A percentile compares a stretch with the other conserved stretches of the same genome.
These are phyloP conservation scores for Purshia tridentata DNA, from an alignment of 306 rosid species.

Conservation along the genomic window DNA sequence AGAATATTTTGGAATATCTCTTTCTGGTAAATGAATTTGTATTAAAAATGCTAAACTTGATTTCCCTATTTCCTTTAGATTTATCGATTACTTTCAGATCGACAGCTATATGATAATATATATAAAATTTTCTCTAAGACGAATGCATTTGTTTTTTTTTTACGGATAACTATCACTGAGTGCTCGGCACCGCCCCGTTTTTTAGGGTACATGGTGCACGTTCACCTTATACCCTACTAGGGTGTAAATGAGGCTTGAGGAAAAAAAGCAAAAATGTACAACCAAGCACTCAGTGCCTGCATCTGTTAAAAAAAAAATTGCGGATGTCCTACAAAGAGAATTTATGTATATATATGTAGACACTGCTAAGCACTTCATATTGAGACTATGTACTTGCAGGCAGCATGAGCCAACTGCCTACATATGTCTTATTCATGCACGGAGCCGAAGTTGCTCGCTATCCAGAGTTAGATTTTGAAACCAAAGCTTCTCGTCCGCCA, in stretches of 20 bases:
- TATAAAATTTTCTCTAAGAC: too few relatives aligned
- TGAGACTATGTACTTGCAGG: constrained; percentile 46
- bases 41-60: neutral
- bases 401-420: constrained; percentile 80
- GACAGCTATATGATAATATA: neutral
- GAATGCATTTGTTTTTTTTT: too few relatives aligned
- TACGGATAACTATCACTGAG: too few relatives aligned
- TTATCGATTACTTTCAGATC: neutral
- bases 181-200: too few relatives aligned
- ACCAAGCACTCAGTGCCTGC: too few relatives aligned
- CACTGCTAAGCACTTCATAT: constrained; percentile 21
- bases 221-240: too few relatives aligned
- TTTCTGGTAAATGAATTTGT: constrained; percentile 50
- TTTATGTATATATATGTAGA: neutral
- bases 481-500: constrained; percentile 47
- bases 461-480: constrained; percentile 63
- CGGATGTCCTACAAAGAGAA: too few relatives aligned
- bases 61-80: neutral
- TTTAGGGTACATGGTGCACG: too few relatives aligned
- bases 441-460: constrained; percentile 73
- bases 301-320: too few relatives aligned
- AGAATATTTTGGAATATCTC: constrained; percentile 71
- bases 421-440: constrained; percentile 81
- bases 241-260: too few relatives aligned
- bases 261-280: too few relatives aligned